phyloP scores from a whole-genome alignment of 345 rosid species.

The Linum usitatissimum region DNA sequence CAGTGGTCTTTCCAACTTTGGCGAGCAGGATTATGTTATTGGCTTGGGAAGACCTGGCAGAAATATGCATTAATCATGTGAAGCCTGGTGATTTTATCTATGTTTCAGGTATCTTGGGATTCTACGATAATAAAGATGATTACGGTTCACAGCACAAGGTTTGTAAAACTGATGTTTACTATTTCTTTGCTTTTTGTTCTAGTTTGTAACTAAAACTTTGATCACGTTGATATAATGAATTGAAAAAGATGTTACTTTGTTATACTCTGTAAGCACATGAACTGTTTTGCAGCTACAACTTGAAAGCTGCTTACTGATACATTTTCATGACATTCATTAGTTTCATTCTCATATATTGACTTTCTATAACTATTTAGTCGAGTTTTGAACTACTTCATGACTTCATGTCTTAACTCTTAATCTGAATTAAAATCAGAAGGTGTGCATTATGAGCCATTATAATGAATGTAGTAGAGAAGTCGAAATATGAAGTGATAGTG shows the following conservation, averaged over 20 bases:
- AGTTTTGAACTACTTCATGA: neutral
- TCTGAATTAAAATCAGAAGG: neutral
- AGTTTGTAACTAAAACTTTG: too few relatives aligned
- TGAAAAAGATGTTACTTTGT: too few relatives aligned
- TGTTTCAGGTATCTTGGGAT: slow-evolving; percentile 47
- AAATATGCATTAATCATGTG: slow-evolving; percentile 37
- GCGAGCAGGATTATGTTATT: slow-evolving; percentile 37
- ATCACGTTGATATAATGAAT: too few relatives aligned
- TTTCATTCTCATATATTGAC: too few relatives aligned
- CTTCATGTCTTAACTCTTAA: neutral
- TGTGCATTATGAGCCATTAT: neutral
- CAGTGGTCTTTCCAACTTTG: neutral
- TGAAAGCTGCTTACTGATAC: neutral
- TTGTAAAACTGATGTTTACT: neutral
- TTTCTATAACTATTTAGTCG: neutral
- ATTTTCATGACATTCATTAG: too few relatives aligned
- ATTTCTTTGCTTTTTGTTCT: neutral
- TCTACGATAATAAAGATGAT: slow-evolving; percentile 21
- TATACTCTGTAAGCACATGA: neutral
- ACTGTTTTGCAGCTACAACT: neutral
- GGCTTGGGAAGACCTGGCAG: slow-evolving; percentile 41
- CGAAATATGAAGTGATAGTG: neutral
- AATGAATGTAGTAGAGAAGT: neutral
- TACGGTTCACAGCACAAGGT: slow-evolving; percentile 33
- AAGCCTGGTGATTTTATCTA: slow-evolving; percentile 44